Conservation (phyloP, 805 yeast species). For the Candida ortonii region DNA sequence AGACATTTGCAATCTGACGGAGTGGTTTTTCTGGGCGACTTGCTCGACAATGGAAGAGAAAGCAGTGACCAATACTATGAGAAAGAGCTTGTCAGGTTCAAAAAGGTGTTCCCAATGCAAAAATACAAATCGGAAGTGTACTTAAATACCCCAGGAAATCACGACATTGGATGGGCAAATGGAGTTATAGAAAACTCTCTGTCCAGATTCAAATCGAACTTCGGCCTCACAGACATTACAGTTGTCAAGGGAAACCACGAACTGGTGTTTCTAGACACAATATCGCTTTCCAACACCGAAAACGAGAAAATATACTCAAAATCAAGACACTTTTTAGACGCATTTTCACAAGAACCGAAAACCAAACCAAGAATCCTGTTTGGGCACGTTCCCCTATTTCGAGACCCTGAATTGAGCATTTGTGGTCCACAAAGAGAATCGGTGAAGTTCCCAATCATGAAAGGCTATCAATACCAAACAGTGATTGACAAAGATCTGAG, state of each 20-base stretch:
- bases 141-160: constrained; percentile 77
- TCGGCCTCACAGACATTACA: constrained; percentile 66
- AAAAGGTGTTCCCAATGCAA: constrained; percentile 53
- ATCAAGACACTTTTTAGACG: constrained; percentile 52
- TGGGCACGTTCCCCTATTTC: constrained; percentile 83
- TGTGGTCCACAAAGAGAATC: constrained; percentile 85
- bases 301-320: constrained; percentile 42
- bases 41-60: constrained; percentile 96
- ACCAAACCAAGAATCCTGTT: constrained; percentile 63
- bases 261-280: constrained; percentile 74
- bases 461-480: constrained; percentile 87
- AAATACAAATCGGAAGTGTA: constrained; percentile 41
- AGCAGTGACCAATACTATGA: constrained; percentile 58
- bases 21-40: constrained; percentile 80
- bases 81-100: constrained; percentile 67
- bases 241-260: constrained; percentile 67
- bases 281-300: constrained; percentile 66
- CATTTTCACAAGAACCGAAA: constrained; percentile 28
- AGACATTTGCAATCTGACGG: constrained; percentile 74
- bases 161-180: constrained; percentile 92
- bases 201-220: constrained; percentile 63
- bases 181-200: constrained; percentile 56
- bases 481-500: constrained; percentile 66
- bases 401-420: constrained; percentile 55
- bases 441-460: constrained; percentile 60